Conservation (phyloP, 1,284 basidiomycete species). For the Entoloma clypeatum region DNA sequence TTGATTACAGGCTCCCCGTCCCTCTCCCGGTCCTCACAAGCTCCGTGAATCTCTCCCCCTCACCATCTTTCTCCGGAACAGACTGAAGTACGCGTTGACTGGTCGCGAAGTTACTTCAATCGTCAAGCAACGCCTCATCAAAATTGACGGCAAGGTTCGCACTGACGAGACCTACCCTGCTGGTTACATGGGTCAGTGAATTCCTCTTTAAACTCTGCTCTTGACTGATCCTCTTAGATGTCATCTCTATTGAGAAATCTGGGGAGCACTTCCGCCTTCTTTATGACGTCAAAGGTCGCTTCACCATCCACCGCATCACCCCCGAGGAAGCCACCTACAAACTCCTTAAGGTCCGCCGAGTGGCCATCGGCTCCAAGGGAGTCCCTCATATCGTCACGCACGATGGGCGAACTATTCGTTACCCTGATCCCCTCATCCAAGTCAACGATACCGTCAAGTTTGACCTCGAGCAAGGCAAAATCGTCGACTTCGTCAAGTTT, state of each 20-base stretch:
- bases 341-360: slow-evolving; percentile 93
- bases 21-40: slow-evolving; percentile 98
- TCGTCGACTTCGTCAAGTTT: slow-evolving; percentile 92
- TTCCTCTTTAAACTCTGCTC: neutral
- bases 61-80: slow-evolving; percentile 96
- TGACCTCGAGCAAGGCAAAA: slow-evolving; percentile 94
- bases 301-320: slow-evolving; percentile 99
- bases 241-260: slow-evolving; percentile 96
- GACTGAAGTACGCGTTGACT: slow-evolving; percentile 98
- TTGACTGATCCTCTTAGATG: slow-evolving; percentile 54
- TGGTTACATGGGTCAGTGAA: slow-evolving; percentile 89
- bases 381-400: slow-evolving; percentile 98
- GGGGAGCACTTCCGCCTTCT: slow-evolving; percentile 99
- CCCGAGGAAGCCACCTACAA: slow-evolving; percentile 98
- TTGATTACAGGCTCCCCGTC: slow-evolving; percentile 77
- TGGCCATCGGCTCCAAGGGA: slow-evolving; percentile 90
- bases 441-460: slow-evolving; percentile 99
- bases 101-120: slow-evolving; percentile 95
- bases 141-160: slow-evolving; percentile 98
- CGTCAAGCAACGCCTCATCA: slow-evolving; percentile 95
- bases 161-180: slow-evolving; percentile 97
- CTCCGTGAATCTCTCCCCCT: slow-evolving; percentile 95
- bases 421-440: slow-evolving; percentile 94
- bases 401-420: slow-evolving; percentile 99
- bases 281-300: slow-evolving; percentile 99